Conservation (phyloP, 768 basidiomycete species). For the Nidularia pulvinata region DNA sequence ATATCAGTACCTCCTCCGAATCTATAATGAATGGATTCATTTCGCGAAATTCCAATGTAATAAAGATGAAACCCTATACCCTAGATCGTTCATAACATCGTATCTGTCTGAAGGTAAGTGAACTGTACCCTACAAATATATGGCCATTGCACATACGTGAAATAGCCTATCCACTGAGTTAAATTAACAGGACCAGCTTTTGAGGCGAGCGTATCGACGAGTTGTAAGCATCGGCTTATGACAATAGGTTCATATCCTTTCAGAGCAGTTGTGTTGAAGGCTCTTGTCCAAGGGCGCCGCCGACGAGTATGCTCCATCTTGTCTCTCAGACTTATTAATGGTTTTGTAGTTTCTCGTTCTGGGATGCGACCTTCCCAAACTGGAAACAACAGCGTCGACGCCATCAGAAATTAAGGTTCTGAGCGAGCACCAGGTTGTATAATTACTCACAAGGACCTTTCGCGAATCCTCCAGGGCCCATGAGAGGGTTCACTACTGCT, state of each 20-base stretch:
- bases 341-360: slow-evolving; percentile 28
- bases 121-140: background rate
- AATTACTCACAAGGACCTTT: slow-evolving; percentile 53
- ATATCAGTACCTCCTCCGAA: slow-evolving; percentile 18
- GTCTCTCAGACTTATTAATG: slow-evolving; percentile 33
- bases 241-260: slow-evolving; percentile 44
- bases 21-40: background rate
- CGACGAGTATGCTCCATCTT: slow-evolving; percentile 42
- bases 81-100: slow-evolving; percentile 42
- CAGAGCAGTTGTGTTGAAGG: slow-evolving; percentile 40
- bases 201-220: slow-evolving; percentile 31
- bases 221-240: slow-evolving; percentile 30
- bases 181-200: slow-evolving; percentile 24
- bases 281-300: slow-evolving; percentile 49
- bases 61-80: slow-evolving; percentile 20
- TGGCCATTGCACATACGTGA: slow-evolving; percentile 24
- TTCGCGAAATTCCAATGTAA: background rate
- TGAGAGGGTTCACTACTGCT: slow-evolving; percentile 38
- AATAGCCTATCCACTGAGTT: slow-evolving; percentile 33
- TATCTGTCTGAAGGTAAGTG: slow-evolving; percentile 18
- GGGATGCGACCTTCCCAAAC: slow-evolving; percentile 54
- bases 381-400: slow-evolving; percentile 10
- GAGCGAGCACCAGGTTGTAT: no score
- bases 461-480: slow-evolving; percentile 50
- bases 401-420: background rate